Base-by-base conservation (phyloP, 352 stramenopile genomes). In the Pythium apleroticum region DNA sequence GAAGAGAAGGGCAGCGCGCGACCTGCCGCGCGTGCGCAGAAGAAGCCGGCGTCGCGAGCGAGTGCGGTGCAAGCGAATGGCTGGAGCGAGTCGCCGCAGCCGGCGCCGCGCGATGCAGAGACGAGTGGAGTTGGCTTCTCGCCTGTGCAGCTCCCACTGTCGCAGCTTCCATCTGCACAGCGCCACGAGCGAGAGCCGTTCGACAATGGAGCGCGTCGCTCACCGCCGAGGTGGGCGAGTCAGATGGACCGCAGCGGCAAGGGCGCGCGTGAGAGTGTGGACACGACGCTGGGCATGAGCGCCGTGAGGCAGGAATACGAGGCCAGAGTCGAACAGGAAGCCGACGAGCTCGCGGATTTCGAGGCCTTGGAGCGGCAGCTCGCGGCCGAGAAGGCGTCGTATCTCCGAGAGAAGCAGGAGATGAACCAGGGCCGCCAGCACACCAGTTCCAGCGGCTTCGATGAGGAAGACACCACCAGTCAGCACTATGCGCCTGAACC, bases 321-420 rank as follows among this genome's bases (percentile, higher is more conserved):
- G 56, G 77, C 69, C 7, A 79, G 78, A 25, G 63, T 76, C 25
- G 69, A 86, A 35, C 74, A 72, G 43, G 83, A 93, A 60, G 85
- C 85, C 1, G 71, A 89, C 39, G 85, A 91, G n/a, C 74, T 93
- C 39, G 85, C 85, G 0, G 81, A 88, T 46, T 92, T 93, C 68
- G 85, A 93, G 69, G 81, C 81, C 7, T 80, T 93, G 30, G 85
- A 93, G 57, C 71, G 72, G 17, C 76, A 90, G 60, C 56, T 93
- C 31, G 85, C 76, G 0, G 75, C 72, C 0, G 85, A 93, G 56
- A 88, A 86, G 53, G 66, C 81, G 22, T 59, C 61, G n/a, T 91
- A 86, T 67, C 52, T 81, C 10, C 71, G 60, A 41, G 85, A 93
- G 17, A 49, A 72, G 39, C 57, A 72, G 19, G 17, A 71, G 37